These are phyloP conservation scores for Mortierella sp. DNA, from an alignment of 371 early-diverging fungal species.

Conservation along the genomic window DNA sequence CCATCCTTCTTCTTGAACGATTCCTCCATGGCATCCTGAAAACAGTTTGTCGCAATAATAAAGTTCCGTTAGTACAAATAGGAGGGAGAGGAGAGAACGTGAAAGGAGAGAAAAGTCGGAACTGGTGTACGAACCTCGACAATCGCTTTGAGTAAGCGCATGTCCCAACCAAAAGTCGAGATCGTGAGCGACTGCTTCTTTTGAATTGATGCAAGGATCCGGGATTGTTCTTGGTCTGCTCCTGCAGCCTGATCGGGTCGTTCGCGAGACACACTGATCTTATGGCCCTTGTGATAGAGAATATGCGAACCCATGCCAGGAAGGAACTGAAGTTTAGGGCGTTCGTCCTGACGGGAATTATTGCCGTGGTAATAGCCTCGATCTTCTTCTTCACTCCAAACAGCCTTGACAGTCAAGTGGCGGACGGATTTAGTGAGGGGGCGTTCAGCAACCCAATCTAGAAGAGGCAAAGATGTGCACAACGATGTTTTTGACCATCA, in stretches of 20 bases:
- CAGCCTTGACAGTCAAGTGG: slow-evolving; percentile 52
- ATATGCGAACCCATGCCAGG: slow-evolving; percentile 50
- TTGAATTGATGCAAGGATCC: slow-evolving; percentile 48
- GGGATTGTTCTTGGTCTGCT: slow-evolving; percentile 30
- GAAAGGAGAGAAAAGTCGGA: too few relatives aligned
- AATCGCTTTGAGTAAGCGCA: slow-evolving; percentile 38
- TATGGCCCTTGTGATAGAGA: slow-evolving; percentile 51
- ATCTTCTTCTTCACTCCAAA: slow-evolving; percentile 34
- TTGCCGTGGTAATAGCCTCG: slow-evolving; percentile 23
- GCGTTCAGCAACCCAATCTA: slow-evolving; percentile 54
- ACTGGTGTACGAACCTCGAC: slow-evolving; percentile 16
- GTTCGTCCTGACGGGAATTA: slow-evolving; percentile 34
- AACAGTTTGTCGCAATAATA: background rate
- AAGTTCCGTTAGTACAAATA: too few relatives aligned
- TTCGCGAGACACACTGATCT: slow-evolving; percentile 46
- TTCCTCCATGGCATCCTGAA: slow-evolving; percentile 49
- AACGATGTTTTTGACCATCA: too few relatives aligned
- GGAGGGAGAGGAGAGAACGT: too few relatives aligned
- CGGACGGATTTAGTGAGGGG: slow-evolving; percentile 52
- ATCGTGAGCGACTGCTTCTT: slow-evolving; percentile 50
- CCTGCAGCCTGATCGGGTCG: slow-evolving; percentile 42
- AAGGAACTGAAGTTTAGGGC: slow-evolving; percentile 45
- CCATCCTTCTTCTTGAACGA: slow-evolving; percentile 53
- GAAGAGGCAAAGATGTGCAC: too few relatives aligned
- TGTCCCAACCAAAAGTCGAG: slow-evolving; percentile 51